Evolutionary conservation across 495 filamentous ascomycete species (phyloP).

Genomic region (Tuber borchii): DNA sequence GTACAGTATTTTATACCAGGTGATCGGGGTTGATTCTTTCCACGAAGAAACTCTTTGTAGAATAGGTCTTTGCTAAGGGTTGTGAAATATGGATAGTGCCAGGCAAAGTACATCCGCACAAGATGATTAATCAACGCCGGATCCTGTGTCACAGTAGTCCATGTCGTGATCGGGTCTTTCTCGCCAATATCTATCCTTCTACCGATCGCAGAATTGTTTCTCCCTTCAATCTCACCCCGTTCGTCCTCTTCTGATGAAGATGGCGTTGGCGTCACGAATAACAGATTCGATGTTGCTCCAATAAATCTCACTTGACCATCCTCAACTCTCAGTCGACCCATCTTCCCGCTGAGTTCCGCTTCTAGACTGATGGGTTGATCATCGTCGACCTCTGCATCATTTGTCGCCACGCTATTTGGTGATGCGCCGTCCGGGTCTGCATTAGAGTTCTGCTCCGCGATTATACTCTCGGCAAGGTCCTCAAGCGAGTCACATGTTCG

Average conservation of each 20-base stretch:
- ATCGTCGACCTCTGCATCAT: constrained; percentile 41
- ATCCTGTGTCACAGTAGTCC: constrained; percentile 82
- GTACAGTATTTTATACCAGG: constrained; percentile 67
- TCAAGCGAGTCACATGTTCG: constrained; percentile 88
- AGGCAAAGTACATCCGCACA: constrained; percentile 94
- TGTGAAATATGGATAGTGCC: constrained; percentile 97
- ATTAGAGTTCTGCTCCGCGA: constrained; percentile 31
- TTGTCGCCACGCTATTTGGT: constrained; percentile 9
- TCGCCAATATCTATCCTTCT: constrained; percentile 45
- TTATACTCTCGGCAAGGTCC: constrained; percentile 62
- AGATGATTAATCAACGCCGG: constrained; percentile 74
- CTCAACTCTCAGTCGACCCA: constrained; percentile 81
- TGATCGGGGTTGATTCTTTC: constrained; percentile 43
- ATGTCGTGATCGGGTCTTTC: constrained; percentile 66
- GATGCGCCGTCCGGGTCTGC: constrained; percentile 42
- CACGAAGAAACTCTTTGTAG: constrained; percentile 65
- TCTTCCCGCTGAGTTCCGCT: constrained; percentile 78
- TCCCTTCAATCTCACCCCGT: constrained; percentile 48
- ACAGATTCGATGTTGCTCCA: constrained; percentile 88
- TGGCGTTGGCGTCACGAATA: constrained; percentile 59
- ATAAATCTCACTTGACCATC: constrained; percentile 89
- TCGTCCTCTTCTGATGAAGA: constrained; percentile 46
- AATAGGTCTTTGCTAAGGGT: constrained; percentile 86
- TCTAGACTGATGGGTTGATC: constrained; percentile 62
- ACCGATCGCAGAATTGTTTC: constrained; percentile 42